Conservation (phyloP, 306 rosid genomes). For the Vigna hirtella region DNA sequence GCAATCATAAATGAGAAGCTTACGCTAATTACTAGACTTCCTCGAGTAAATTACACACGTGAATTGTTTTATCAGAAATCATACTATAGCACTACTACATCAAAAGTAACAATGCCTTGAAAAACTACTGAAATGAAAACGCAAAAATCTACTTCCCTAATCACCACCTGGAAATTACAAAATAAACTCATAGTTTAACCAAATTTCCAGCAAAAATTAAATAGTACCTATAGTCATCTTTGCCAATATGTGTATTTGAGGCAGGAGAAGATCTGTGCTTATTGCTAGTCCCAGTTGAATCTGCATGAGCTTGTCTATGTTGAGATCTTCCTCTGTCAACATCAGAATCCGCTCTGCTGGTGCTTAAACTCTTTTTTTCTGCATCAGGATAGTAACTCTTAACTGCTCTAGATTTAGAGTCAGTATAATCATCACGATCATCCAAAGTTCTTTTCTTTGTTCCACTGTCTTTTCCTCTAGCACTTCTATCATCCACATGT, state of each 20-base stretch:
- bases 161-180: background rate
- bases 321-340: constrained; percentile 80
- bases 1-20: constrained; percentile 12
- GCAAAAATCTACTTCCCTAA: constrained; percentile 15
- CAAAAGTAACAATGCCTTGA: constrained; percentile 4
- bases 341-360: constrained; percentile 76
- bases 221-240: constrained; percentile 78
- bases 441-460: constrained; percentile 83
- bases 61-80: constrained; percentile 13
- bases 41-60: background rate
- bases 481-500: constrained; percentile 68
- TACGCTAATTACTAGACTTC: constrained; percentile 14
- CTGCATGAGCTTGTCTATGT: constrained; percentile 68
- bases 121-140: constrained; percentile 17
- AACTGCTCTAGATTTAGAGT: constrained; percentile 68
- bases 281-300: constrained; percentile 58
- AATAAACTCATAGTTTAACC: background rate
- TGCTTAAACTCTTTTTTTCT: constrained; percentile 74
- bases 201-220: constrained; percentile 26
- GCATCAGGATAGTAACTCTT: constrained; percentile 69
- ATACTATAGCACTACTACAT: constrained; percentile 17
- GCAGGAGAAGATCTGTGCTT: constrained; percentile 80
- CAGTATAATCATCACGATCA: constrained; percentile 75
- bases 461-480: constrained; percentile 71
- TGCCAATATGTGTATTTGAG: constrained; percentile 60